Conservation (phyloP, 2,329 filamentous ascomycete species). For the Claviceps capensis region DNA sequence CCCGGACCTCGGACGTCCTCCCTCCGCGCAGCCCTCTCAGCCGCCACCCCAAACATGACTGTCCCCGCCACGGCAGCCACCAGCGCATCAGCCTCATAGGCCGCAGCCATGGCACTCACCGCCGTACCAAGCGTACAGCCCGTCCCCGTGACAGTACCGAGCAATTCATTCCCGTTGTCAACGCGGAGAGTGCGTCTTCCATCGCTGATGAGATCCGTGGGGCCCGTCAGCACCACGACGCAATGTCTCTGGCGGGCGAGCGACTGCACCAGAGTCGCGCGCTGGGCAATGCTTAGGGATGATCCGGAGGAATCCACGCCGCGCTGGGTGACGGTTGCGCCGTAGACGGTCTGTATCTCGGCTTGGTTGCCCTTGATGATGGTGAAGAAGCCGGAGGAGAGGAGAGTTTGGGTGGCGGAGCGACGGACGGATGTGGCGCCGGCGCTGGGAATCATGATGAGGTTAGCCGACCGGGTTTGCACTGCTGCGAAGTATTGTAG, state of each 20-base stretch:
- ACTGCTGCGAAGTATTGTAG: neutral
- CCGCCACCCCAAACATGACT: constrained; percentile 62
- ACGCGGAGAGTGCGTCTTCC: constrained; percentile 54
- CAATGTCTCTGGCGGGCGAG: constrained; percentile 58
- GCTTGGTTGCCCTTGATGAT: constrained; percentile 91
- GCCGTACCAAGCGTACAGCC: constrained; percentile 79
- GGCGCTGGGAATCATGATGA: constrained; percentile 30
- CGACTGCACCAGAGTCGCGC: constrained; percentile 47
- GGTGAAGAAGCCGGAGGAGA: constrained; percentile 64
- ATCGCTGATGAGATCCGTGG: constrained; percentile 64
- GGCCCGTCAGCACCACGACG: constrained; percentile 72
- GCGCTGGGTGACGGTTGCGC: constrained; percentile 44
- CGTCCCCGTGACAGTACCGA: constrained; percentile 61
- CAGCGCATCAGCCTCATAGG: constrained; percentile 49
- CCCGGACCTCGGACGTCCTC: constrained; percentile 63
- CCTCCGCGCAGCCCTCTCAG: constrained; percentile 53
- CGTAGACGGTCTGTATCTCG: constrained; percentile 65
- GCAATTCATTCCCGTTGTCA: constrained; percentile 60
- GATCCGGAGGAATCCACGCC: constrained; percentile 72
- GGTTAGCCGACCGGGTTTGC: neutral
- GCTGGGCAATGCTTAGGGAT: constrained; percentile 34
- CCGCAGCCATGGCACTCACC: constrained; percentile 61
- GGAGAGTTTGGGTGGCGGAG: constrained; percentile 54
- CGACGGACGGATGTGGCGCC: constrained; percentile 68
- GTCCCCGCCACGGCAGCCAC: constrained; percentile 59